Evolutionary conservation across 2,329 filamentous ascomycete genomes (phyloP), one percentile per base, ranked within the genome.

Genomic region (Dothidotthia symphoricarpi): DNA sequence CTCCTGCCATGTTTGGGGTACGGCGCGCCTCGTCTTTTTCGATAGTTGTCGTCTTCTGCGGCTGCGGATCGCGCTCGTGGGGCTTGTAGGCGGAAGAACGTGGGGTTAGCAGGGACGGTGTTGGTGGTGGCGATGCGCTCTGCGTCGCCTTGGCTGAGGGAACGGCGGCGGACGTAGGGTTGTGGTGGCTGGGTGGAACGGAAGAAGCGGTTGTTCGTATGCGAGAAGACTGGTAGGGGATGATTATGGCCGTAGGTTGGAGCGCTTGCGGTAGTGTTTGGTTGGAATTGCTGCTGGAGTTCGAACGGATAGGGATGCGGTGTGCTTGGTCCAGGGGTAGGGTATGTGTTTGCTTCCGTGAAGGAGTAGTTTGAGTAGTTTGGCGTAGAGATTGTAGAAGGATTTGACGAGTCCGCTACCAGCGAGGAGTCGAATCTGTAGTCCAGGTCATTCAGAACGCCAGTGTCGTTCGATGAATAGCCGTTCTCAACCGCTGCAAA

Each of bases 81-180:
- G 16, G 38, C 38, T 39, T 51, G 53, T 7, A 56, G 47, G 6
- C 53, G 53, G 28, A 60, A 28, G 37, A 61, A 60, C 2, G 44
- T 52, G 12, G 55, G 58, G 5, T 55, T 55, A 3, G 35, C 16
- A 6, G 31, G 28, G n/a, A 35, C 24, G 15, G 28, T 34, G 28
- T 30, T 24, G 8, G 33, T 8, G 16, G 40, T 24, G 22, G 39
- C 42, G 24, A 46, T 34, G 17, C 36, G 49, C 16, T 53, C 48
- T 28, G 32, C 41, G n/a, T 53, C 55, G 16, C 47, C 36, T 27
- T 56, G 50, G 28, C 60, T 60, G n/a, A 59, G 46, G 11, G 61
- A 64, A 16, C 57, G 55, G n/a, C 57, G 55, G 28, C 59, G 58
- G 10, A 26, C 36, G 14, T 47, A 51, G 33, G 16, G 22, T 38